A percentile compares a stretch with the other conserved stretches of the same genome.
Evolutionary conservation across 805 yeast genomes (phyloP).

Genomic region (Spathaspora gorwiae): DNA sequence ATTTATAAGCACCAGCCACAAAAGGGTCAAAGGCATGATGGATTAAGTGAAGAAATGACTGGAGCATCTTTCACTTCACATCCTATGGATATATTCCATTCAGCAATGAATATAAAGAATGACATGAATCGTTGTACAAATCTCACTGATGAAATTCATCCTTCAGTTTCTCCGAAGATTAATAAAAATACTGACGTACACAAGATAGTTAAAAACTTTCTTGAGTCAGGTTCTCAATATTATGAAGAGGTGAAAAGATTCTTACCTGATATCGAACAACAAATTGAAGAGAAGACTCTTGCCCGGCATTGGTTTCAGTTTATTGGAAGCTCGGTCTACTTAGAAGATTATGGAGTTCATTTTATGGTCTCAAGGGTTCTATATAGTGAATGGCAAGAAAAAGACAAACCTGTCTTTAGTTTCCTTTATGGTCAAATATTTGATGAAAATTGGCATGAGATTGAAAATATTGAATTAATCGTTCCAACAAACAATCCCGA

Average conservation of each 20-base stretch:
- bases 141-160: background rate
- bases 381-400: constrained; percentile 16
- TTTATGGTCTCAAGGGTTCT: constrained; percentile 24
- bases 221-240: background rate
- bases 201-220: background rate
- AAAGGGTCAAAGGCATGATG: no score
- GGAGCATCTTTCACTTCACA: no score
- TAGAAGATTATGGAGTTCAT: constrained; percentile 27
- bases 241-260: background rate
- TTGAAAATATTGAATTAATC: constrained; percentile 16
- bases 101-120: no score
- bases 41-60: no score
- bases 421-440: constrained; percentile 17
- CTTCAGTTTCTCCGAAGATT: background rate
- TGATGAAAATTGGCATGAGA: constrained; percentile 19
- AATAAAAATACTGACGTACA: background rate
- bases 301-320: constrained; percentile 25
- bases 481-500: constrained; percentile 17
- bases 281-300: constrained; percentile 5
- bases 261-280: constrained; percentile 4
- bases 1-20: no score
- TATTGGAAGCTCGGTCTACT: constrained; percentile 27
- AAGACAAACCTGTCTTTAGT: constrained; percentile 20
- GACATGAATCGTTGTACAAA: background rate
- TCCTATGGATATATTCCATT: no score